Percentiles rank a stretch among this genome's conserved stretches.
Conservation (phyloP, 805 yeast species). For the Cyberlindnera amylophila region DNA sequence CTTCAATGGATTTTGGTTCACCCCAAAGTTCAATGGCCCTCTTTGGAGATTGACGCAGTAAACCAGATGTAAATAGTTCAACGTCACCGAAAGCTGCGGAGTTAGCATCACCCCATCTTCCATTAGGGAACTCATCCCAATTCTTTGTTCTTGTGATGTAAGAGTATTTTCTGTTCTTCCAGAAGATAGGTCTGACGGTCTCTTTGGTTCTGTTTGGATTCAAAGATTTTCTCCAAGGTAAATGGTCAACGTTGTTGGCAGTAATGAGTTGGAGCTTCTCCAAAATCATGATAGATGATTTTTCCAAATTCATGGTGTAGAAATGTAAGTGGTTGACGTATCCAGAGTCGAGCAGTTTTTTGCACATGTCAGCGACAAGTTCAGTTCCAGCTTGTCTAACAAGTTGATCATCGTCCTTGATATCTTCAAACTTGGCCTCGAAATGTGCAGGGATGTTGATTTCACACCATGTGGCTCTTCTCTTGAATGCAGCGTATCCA, state of each 20-base stretch:
- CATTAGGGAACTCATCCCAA: constrained; percentile 99
- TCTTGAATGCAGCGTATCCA: constrained; percentile 86
- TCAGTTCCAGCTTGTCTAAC: constrained; percentile 86
- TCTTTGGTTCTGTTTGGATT: constrained; percentile 78
- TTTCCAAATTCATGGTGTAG: constrained; percentile 96
- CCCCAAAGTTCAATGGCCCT: constrained; percentile 90
- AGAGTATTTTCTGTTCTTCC: constrained; percentile 91
- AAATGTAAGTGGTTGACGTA: constrained; percentile 84
- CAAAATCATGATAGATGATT: constrained; percentile 82
- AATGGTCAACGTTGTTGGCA: constrained; percentile 27
- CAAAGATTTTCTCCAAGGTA: constrained; percentile 92
- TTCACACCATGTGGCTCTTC: constrained; percentile 95
- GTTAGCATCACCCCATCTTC: constrained; percentile 97
- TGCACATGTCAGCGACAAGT: constrained; percentile 81
- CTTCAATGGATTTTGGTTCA: constrained; percentile 55
- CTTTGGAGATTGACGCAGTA: constrained; percentile 78
- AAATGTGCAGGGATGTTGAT: constrained; percentile 75
- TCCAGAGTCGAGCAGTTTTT: constrained; percentile 63
- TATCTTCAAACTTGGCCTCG: constrained; percentile 65
- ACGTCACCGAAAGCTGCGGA: constrained; percentile 96
- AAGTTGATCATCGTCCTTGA: constrained; percentile 83
- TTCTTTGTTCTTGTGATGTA: constrained; percentile 85
- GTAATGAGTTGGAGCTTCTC: constrained; percentile 63
- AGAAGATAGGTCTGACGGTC: constrained; percentile 88
- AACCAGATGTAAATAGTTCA: constrained; percentile 73